Conservation (phyloP, 139 green algal species). For the Zygnema circumcarinatum region DNA sequence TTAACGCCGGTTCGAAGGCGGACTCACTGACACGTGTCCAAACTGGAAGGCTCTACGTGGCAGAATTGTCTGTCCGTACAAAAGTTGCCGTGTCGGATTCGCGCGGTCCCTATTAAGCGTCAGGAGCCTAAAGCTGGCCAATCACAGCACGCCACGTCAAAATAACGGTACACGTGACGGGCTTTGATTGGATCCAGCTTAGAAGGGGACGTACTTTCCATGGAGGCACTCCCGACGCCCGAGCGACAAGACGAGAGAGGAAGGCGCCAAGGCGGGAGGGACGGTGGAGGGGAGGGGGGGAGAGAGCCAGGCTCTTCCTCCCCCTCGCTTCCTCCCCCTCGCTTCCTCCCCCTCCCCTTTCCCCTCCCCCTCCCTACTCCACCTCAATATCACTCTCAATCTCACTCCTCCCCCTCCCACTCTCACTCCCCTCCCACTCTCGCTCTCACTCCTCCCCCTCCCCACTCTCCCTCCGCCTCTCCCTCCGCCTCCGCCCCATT, state of each 20-base stretch:
- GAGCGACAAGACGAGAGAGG: background rate
- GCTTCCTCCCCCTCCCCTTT: slow-evolving; percentile 26
- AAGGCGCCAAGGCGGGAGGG: background rate
- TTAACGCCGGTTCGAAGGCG: too few species aligned
- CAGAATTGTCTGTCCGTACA: too few species aligned
- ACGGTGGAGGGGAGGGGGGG: background rate
- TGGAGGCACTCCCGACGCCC: too few species aligned
- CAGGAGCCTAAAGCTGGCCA: too few species aligned
- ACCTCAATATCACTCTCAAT: slow-evolving; percentile 7
- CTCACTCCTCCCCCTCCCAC: slow-evolving; percentile 10
- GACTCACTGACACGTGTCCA: too few species aligned
- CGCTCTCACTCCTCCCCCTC: background rate
- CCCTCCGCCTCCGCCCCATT: background rate
- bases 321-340: background rate
- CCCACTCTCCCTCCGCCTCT: background rate
- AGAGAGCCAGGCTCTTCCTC: slow-evolving; percentile 9
- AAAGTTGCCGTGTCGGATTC: too few species aligned
- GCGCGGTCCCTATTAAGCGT: too few species aligned
- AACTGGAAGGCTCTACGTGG: too few species aligned
- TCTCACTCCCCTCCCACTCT: slow-evolving; percentile 8
- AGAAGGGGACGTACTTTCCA: too few species aligned
- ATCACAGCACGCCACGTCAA: too few species aligned
- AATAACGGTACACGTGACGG: too few species aligned
- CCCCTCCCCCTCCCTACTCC: background rate
- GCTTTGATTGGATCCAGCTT: too few species aligned